phyloP scores from a whole-genome alignment of 192 early-diverging fungal species.

The Cetraspora pellucida region DNA sequence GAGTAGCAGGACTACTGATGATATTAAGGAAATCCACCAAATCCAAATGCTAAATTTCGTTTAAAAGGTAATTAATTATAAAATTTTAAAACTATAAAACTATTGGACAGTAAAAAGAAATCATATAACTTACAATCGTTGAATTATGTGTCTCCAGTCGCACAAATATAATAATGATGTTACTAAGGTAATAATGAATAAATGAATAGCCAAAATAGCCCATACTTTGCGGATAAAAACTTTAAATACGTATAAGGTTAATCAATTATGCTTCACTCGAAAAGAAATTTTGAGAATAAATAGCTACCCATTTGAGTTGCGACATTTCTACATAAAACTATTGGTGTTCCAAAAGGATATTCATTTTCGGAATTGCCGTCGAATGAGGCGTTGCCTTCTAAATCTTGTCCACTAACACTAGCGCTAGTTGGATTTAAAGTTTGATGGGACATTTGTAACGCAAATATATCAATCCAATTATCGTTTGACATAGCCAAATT shows the following conservation, averaged over 20 bases:
- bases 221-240: slow-evolving; percentile 30
- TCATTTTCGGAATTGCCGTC: no score
- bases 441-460: no score
- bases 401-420: no score
- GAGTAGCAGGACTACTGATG: not conserved
- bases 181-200: not conserved
- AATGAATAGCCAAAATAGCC: not conserved
- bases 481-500: no score
- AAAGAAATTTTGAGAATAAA: not conserved
- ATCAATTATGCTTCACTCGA: not conserved
- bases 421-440: no score
- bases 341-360: slow-evolving; percentile 31
- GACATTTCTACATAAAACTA: not conserved
- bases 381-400: no score
- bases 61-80: not conserved
- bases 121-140: slow-evolving; percentile 7
- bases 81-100: not conserved
- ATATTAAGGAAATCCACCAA: not conserved
- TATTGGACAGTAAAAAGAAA: not conserved
- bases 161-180: not conserved
- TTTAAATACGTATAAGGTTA: not conserved
- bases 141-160: slow-evolving; percentile 1
- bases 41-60: not conserved
- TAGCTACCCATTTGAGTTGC: slow-evolving; percentile 27
- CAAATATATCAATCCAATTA: no score